A percentile compares a stretch with the other conserved stretches of the same genome.
Conservation (phyloP, 148 eudicot genomes). For the Heliosperma pusillum region DNA sequence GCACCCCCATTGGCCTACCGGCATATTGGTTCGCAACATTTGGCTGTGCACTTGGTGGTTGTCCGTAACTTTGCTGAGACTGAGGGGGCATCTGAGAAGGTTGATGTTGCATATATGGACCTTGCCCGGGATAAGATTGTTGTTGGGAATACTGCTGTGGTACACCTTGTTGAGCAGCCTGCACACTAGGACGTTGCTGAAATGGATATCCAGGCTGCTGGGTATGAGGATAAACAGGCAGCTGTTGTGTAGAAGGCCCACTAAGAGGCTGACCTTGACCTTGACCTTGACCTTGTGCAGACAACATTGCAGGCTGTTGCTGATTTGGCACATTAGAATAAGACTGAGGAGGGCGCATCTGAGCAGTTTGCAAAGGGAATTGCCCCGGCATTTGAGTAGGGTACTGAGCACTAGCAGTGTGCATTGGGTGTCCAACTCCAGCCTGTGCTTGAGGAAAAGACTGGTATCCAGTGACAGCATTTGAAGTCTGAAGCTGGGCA, state of each 20-base stretch:
- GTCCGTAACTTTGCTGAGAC: background rate
- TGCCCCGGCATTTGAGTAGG: constrained; percentile 51
- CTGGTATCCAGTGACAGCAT: constrained; percentile 46
- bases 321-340: constrained; percentile 46
- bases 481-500: constrained; percentile 44
- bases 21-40: constrained; percentile 45
- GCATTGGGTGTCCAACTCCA: background rate
- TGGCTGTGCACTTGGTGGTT: constrained; percentile 36
- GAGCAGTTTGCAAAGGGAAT: constrained; percentile 53
- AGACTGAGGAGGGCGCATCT: constrained; percentile 46
- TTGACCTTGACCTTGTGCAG: constrained; percentile 35
- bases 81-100: constrained; percentile 29
- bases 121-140: constrained; percentile 35
- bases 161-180: constrained; percentile 44
- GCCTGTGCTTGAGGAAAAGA: constrained; percentile 40
- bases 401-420: constrained; percentile 5
- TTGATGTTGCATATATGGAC: constrained; percentile 35
- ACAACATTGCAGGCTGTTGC: constrained; percentile 39
- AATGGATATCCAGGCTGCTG: constrained; percentile 51
- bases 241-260: constrained; percentile 28
- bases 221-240: constrained; percentile 36
- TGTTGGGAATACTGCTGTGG: background rate
- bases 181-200: constrained; percentile 58
- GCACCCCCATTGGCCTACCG: constrained; percentile 47
- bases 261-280: constrained; percentile 29